These are phyloP conservation scores for Colletotrichum echinochloae DNA, from an alignment of 2,329 filamentous ascomycete genomes.

Conservation along the genomic window DNA sequence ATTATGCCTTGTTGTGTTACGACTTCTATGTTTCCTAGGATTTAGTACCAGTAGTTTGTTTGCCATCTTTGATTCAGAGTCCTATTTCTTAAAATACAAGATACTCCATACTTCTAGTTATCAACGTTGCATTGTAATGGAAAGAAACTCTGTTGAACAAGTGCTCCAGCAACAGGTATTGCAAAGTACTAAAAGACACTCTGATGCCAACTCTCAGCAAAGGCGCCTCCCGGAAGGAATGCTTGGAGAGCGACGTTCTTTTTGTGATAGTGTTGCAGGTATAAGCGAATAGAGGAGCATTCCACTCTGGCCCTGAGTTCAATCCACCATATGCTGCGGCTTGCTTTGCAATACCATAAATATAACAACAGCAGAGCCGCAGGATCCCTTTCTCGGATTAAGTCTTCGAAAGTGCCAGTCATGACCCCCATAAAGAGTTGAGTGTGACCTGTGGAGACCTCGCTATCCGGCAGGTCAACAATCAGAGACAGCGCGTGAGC, in stretches of 20 bases:
- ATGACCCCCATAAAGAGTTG: background rate
- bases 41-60: fast-evolving
- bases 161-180: too few species aligned
- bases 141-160: too few species aligned
- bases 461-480: background rate
- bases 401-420: background rate
- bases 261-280: background rate
- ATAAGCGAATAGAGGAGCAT: background rate
- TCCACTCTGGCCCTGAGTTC: background rate
- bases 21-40: background rate
- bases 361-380: background rate
- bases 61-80: background rate
- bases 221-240: background rate
- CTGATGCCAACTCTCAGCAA: too few species aligned
- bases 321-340: background rate
- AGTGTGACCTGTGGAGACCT: background rate
- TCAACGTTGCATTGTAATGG: too few species aligned
- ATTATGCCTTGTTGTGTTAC: background rate
- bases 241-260: background rate
- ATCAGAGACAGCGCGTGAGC: background rate
- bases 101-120: too few species aligned
- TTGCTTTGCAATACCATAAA: background rate
- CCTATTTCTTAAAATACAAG: too few species aligned
- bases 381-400: background rate
- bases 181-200: too few species aligned